A percentile compares a stretch with the other conserved stretches of the same genome.
Conservation (phyloP, 495 filamentous ascomycete genomes). For the Xylaria longipes region DNA sequence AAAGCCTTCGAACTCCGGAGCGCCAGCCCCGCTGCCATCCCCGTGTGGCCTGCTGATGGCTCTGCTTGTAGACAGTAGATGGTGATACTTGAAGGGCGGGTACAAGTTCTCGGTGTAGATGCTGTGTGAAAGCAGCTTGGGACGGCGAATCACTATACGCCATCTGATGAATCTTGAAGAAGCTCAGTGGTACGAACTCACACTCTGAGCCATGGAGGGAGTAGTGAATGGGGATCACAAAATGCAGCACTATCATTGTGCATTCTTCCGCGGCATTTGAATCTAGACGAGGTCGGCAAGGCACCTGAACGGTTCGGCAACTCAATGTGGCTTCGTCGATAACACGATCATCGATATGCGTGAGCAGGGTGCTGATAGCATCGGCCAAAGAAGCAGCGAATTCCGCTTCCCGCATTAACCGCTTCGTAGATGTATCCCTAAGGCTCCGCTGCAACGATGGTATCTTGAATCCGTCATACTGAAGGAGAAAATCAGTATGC, state of each 20-base stretch:
- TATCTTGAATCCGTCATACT: conserved; percentile 65
- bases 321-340: conserved; percentile 53
- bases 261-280: conserved; percentile 39
- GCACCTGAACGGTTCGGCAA: conserved; percentile 46
- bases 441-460: conserved; percentile 58
- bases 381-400: conserved; percentile 48
- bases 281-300: conserved; percentile 40
- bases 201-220: conserved; percentile 41
- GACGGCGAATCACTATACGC: conserved; percentile 52
- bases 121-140: conserved; percentile 50
- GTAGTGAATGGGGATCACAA: conserved; percentile 54
- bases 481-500: conserved; percentile 63
- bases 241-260: conserved; percentile 49
- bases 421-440: conserved; percentile 36
- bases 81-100: conserved; percentile 41
- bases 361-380: conserved; percentile 46
- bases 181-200: conserved; percentile 54
- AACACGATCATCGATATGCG: conserved; percentile 46
- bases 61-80: neutral
- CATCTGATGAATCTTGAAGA: conserved; percentile 58
- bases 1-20: neutral
- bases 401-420: conserved; percentile 41
- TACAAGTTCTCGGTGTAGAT: conserved; percentile 53
- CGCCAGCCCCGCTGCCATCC: neutral
- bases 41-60: neutral